These are phyloP conservation scores for Babesia bigemina DNA, from an alignment of 169 alveolate genomes.

Conservation along the genomic window DNA sequence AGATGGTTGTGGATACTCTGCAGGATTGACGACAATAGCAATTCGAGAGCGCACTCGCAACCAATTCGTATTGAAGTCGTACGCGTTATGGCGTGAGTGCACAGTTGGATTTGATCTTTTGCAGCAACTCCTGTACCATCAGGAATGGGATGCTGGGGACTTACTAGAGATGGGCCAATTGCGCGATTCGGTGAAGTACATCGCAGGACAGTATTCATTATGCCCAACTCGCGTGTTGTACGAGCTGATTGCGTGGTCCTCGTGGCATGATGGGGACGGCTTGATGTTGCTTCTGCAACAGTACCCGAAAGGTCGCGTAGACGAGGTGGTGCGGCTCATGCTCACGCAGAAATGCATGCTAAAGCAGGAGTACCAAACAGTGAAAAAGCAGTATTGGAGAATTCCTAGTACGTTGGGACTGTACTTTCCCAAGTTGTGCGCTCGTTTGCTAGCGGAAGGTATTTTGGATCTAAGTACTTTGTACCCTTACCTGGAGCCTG, in stretches of 20 bases:
- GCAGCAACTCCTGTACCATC: slow-evolving; percentile 37
- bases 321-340: slow-evolving; percentile 37
- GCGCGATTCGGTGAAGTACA: background rate
- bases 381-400: slow-evolving; percentile 18
- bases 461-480: slow-evolving; percentile 3
- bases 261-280: slow-evolving; percentile 27
- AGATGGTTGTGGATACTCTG: slow-evolving; percentile 62
- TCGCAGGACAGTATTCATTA: slow-evolving; percentile 44
- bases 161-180: background rate
- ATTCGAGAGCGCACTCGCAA: slow-evolving; percentile 61
- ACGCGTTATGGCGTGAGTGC: slow-evolving; percentile 58
- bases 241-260: slow-evolving; percentile 58
- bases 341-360: slow-evolving; percentile 8
- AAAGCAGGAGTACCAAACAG: slow-evolving; percentile 12
- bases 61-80: slow-evolving; percentile 51
- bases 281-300: background rate
- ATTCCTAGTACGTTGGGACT: slow-evolving; percentile 6
- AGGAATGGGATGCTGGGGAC: background rate
- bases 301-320: slow-evolving; percentile 32
- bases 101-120: slow-evolving; percentile 42
- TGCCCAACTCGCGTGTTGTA: slow-evolving; percentile 61
- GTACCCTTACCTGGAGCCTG: slow-evolving; percentile 45
- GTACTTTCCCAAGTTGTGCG: slow-evolving; percentile 13
- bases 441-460: slow-evolving; percentile 23
- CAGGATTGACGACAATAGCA: slow-evolving; percentile 48